Conservation (phyloP, 371 early-diverging fungal species). For the Mucor lusitanicus region DNA sequence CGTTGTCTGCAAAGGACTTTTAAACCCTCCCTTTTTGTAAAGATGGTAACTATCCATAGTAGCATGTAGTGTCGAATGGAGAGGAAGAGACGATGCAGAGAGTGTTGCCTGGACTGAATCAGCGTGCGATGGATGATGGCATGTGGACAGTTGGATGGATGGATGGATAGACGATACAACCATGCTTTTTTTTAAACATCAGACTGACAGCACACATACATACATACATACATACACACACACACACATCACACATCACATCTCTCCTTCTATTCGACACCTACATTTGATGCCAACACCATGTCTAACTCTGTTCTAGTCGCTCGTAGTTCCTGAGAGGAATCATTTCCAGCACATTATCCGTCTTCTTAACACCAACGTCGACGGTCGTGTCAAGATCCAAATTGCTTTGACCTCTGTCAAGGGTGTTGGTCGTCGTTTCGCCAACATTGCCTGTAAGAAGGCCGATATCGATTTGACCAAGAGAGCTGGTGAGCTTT, state of each 20-base stretch:
- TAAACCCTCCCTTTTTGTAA: constrained; percentile 3
- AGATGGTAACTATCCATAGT: neutral
- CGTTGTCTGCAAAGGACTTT: neutral
- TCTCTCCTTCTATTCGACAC: neutral
- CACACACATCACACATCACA: no score
- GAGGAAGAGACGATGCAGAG: neutral
- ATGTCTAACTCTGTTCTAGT: constrained; percentile 49
- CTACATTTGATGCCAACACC: neutral
- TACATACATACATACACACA: no score
- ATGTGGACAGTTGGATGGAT: neutral
- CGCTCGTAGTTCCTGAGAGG: constrained; percentile 89
- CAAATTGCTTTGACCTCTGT: constrained; percentile 97
- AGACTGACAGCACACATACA: neutral
- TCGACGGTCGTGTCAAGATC: constrained; percentile 97
- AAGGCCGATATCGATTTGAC: constrained; percentile 96
- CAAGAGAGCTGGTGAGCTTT: constrained; percentile 99
- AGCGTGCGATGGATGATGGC: neutral
- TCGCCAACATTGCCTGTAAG: constrained; percentile 97
- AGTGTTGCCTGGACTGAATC: neutral
- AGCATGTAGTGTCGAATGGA: neutral
- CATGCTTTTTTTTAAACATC: neutral
- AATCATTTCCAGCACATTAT: constrained; percentile 95
- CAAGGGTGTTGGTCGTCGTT: constrained; percentile 99
- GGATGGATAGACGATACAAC: neutral
- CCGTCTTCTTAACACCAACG: constrained; percentile 99